Evolutionary conservation across 2,329 filamentous ascomycete genomes (phyloP), one percentile per base, ranked within the genome.

Genomic region (Gliomastix tumulicola): DNA sequence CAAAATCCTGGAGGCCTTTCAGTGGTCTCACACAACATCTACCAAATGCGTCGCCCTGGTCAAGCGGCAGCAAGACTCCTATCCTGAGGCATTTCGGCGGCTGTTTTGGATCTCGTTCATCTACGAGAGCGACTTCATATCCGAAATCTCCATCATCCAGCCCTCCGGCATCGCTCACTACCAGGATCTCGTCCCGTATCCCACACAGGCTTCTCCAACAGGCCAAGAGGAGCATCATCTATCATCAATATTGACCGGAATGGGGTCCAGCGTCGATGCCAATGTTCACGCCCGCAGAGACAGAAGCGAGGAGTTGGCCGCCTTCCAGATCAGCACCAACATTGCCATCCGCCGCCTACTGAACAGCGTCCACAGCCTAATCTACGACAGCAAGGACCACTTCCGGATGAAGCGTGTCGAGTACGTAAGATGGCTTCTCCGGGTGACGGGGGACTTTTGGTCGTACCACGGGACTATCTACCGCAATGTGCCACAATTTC

Each of bases 291-390:
- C 34, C 32, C 22, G 33, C 25, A n/a, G n/a, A n/a, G n/a, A n/a
- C n/a, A n/a, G n/a, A n/a, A 21, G 18, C 7, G 48, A 56, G 30
- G 51, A 55, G 16, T 38, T 56, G 1, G 46, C 53, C 0, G 52
- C 49, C 1, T 56, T 56, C 11, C 53, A 56, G 5, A 51, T 56
- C 16, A 54, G 44, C 12, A 56, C 53, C 3, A 56, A 54, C 31
- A 49, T 52, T 1, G 47, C 53, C 2, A 56, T 56, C 11, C 41
- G 53, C 4, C 46, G 53, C 0, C 52, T 56, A 19, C 32, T 56
- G 0, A 56, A 56, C 6, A 45, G 52, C 2, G 50, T 54, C 4
- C 51, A 55, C 19, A 54, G 50, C 7, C 44, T 51, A 1, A 44
- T 55, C 3, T 56, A 56, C 30, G 47, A 54, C 18, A 46, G 42